phyloP scores from a whole-genome alignment of 495 filamentous ascomycete species.

The Oleoguttula mirabilis region DNA sequence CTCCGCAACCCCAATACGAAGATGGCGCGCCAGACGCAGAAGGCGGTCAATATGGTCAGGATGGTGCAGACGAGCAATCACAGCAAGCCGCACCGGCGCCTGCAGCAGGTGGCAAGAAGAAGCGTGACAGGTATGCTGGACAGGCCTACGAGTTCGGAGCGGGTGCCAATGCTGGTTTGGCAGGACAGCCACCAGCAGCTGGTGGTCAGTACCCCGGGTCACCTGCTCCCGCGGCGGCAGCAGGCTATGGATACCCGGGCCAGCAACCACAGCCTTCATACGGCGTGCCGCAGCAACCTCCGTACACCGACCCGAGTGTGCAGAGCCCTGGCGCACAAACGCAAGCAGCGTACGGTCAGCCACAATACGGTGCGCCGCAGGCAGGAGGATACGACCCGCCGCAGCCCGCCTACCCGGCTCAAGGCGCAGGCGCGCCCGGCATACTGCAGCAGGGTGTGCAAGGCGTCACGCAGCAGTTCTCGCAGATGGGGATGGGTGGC shows the following conservation, averaged over 20 bases:
- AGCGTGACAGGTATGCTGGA: conserved; percentile 86
- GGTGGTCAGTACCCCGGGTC: conserved; percentile 12
- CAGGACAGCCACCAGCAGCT: conserved; percentile 39
- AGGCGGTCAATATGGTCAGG: conserved; percentile 8
- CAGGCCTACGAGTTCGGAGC: conserved; percentile 87
- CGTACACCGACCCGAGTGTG: conserved; percentile 18
- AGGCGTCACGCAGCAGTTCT: conserved; percentile 72
- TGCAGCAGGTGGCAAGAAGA: conserved; percentile 43
- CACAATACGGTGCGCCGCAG: conserved; percentile 37
- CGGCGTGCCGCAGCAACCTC: conserved; percentile 22
- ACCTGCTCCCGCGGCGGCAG: conserved; percentile 14
- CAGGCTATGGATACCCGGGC: conserved; percentile 14
- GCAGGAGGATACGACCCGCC: conserved; percentile 57
- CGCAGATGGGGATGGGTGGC: conserved; percentile 62
- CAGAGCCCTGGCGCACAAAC: conserved; percentile 9
- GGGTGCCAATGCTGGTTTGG: conserved; percentile 70
- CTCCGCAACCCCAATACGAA: conserved; percentile 10
- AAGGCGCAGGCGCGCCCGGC: conserved; percentile 38
- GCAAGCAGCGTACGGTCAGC: conserved; percentile 25
- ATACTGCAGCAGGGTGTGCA: conserved; percentile 42
- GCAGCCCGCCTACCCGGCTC: conserved; percentile 49
- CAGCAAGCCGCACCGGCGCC: conserved; percentile 7
- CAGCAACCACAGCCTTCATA: conserved; percentile 24
- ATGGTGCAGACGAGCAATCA: conserved; percentile 10
- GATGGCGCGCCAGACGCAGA: conserved; percentile 14